phyloP scores from a whole-genome alignment of 1,284 basidiomycete genomes.

The Heliocybe sulcata region DNA sequence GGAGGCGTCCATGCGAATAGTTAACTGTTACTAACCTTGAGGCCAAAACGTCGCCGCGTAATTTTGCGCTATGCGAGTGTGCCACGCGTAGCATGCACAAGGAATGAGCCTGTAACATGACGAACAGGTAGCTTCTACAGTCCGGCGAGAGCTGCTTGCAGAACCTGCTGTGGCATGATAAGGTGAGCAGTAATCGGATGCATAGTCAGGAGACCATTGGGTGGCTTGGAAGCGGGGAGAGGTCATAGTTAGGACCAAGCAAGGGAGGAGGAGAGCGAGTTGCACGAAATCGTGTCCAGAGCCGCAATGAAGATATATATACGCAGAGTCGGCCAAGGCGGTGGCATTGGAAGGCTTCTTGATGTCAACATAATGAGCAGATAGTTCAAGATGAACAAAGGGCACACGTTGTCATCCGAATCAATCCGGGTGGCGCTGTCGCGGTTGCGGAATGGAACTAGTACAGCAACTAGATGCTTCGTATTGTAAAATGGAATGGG shows the following conservation, averaged over 20 bases:
- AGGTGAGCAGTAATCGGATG: background rate
- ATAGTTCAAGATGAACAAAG: conserved; percentile 1
- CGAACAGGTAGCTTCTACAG: background rate
- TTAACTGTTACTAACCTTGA: background rate
- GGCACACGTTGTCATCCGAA: conserved; percentile 2
- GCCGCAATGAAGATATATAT: background rate
- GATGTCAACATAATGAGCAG: conserved; percentile 2
- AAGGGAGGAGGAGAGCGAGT: background rate
- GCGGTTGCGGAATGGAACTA: background rate
- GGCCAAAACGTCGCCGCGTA: background rate
- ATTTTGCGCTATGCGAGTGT: background rate
- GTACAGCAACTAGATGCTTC: conserved; percentile 1
- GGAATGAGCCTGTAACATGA: background rate
- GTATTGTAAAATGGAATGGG: background rate
- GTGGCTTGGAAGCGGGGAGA: background rate
- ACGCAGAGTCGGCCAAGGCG: background rate
- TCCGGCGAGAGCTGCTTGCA: background rate
- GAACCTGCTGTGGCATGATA: background rate
- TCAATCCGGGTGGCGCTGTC: background rate
- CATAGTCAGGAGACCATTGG: background rate
- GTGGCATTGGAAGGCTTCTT: conserved; percentile 1
- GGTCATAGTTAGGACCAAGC: background rate
- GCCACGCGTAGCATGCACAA: background rate
- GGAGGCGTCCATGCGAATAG: background rate
- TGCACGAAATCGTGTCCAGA: background rate